phyloP scores from a whole-genome alignment of 192 early-diverging fungal genomes.

The Rhizophagus sp. region DNA sequence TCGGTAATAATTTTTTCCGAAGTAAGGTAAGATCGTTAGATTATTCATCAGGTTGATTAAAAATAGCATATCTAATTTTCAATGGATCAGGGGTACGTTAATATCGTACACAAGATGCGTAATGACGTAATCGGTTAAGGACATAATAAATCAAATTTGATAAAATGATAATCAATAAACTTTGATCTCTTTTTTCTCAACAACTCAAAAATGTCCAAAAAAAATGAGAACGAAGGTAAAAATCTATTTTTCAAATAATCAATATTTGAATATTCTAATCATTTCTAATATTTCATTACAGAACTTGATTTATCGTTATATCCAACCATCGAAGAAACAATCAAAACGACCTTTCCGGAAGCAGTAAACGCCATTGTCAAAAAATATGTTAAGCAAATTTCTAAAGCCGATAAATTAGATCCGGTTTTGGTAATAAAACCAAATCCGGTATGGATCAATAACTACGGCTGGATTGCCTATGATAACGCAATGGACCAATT shows the following conservation, averaged over 20 bases:
- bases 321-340: conserved; percentile 12
- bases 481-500: not conserved
- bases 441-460: not conserved
- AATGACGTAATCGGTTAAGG: too few relatives aligned
- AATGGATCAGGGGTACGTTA: too few relatives aligned
- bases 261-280: conserved; percentile 21
- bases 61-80: too few relatives aligned
- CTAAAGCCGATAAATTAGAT: conserved; percentile 2
- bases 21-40: too few relatives aligned
- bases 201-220: not conserved
- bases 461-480: not conserved
- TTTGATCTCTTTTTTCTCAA: too few relatives aligned
- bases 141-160: too few relatives aligned
- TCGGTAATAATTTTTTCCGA: too few relatives aligned
- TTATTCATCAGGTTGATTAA: too few relatives aligned
- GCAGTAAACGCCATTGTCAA: too few relatives aligned
- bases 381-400: not conserved
- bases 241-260: conserved; percentile 15
- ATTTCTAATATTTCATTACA: conserved; percentile 5
- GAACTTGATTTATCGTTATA: conserved; percentile 3
- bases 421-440: not conserved
- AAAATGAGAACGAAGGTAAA: not conserved
- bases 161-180: too few relatives aligned
- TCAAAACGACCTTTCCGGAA: not conserved
- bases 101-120: too few relatives aligned